Conservation (phyloP, 2,329 filamentous ascomycete genomes). For the Paracorniculantispora psalliotae region DNA sequence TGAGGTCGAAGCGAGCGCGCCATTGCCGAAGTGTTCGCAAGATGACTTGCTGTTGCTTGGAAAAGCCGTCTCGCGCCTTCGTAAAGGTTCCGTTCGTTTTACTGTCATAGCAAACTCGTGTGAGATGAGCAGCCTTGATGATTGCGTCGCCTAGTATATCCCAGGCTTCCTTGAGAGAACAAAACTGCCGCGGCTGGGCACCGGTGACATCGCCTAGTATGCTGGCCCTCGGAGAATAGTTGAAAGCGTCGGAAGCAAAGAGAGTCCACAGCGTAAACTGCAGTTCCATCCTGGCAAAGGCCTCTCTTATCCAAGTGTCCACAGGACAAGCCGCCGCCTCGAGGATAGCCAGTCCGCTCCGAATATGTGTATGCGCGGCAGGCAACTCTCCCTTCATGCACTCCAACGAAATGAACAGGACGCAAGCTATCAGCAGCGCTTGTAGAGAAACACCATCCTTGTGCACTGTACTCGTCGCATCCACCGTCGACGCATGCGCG, state of each 20-base stretch:
- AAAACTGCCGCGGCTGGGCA: not conserved
- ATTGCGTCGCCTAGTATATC: not conserved
- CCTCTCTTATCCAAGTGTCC: slow-evolving; percentile 40
- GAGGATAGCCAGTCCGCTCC: slow-evolving; percentile 38
- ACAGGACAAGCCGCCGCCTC: slow-evolving; percentile 9
- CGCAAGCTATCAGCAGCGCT: slow-evolving; percentile 33
- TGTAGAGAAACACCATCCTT: slow-evolving; percentile 27
- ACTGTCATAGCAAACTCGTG: not conserved
- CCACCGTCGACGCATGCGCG: not conserved
- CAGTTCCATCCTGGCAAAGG: slow-evolving; percentile 30
- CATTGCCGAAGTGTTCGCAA: slow-evolving; percentile 16
- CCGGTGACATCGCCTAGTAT: not conserved
- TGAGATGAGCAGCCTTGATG: not conserved
- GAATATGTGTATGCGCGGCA: slow-evolving; percentile 35
- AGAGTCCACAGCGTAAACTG: slow-evolving; percentile 23
- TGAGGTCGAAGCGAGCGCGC: slow-evolving; percentile 6
- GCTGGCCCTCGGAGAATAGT: not conserved
- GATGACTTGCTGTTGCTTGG: slow-evolving; percentile 18
- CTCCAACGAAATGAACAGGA: slow-evolving; percentile 32
- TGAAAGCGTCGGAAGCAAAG: slow-evolving; percentile 14
- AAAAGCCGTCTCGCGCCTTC: not conserved
- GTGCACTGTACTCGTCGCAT: slow-evolving; percentile 12
- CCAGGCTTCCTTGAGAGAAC: slow-evolving; percentile 15
- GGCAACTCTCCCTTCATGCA: slow-evolving; percentile 32
- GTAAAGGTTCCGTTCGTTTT: not conserved